Conservation (phyloP, 768 basidiomycete genomes). For the Naganishia antarctica region DNA sequence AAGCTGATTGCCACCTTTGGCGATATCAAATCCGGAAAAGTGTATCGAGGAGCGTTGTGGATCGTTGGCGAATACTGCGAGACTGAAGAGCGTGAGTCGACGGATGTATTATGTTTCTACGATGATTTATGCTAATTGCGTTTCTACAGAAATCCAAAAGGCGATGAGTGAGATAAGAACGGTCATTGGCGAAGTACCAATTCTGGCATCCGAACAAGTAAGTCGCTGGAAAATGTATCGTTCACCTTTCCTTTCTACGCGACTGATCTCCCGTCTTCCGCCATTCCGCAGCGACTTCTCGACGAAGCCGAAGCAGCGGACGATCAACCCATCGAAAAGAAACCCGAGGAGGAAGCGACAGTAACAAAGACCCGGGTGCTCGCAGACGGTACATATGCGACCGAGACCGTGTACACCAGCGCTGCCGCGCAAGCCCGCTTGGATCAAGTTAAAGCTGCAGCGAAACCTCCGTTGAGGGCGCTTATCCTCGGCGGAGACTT, state of each 20-base stretch:
- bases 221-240: conserved; percentile 24
- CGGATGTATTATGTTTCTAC: not conserved
- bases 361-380: conserved; percentile 61
- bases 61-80: conserved; percentile 92
- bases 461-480: conserved; percentile 88
- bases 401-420: conserved; percentile 79
- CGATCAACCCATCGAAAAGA: conserved; percentile 51
- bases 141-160: conserved; percentile 59
- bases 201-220: conserved; percentile 80
- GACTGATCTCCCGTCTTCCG: not conserved
- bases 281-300: conserved; percentile 54
- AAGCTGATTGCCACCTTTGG: conserved; percentile 74
- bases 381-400: conserved; percentile 96
- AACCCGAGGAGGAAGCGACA: conserved; percentile 55
- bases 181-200: conserved; percentile 94
- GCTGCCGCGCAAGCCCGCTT: conserved; percentile 56
- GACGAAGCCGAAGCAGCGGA: conserved; percentile 68
- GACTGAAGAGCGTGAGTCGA: conserved; percentile 53
- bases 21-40: conserved; percentile 92
- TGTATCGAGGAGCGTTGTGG: conserved; percentile 94
- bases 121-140: conserved; percentile 5
- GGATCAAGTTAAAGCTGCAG: conserved; percentile 76
- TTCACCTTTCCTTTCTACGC: not conserved
- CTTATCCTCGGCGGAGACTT: conserved; percentile 92
- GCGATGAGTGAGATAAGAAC: conserved; percentile 74